Percentiles rank a stretch among this genome's conserved stretches.
Conservation (phyloP, 2,329 filamentous ascomycete genomes). For the Nannizzia gypsea region DNA sequence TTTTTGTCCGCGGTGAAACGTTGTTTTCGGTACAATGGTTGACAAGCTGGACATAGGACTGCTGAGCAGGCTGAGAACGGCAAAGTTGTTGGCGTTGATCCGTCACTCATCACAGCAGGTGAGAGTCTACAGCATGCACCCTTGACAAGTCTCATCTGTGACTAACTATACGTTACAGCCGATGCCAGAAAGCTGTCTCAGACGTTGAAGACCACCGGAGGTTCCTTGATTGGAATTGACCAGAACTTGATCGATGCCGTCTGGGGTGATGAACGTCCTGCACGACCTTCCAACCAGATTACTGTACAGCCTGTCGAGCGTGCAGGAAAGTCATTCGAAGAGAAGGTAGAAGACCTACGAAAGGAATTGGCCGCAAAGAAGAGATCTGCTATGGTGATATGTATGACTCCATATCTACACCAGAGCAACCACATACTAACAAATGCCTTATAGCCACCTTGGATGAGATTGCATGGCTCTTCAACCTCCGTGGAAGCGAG, state of each 20-base stretch:
- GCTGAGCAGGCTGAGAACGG: slow-evolving; percentile 75
- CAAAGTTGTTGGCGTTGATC: slow-evolving; percentile 83
- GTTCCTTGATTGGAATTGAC: slow-evolving; percentile 59
- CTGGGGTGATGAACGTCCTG: slow-evolving; percentile 67
- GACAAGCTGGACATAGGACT: slow-evolving; percentile 34
- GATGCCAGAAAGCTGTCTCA: slow-evolving; percentile 66
- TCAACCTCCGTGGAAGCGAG: slow-evolving; percentile 88
- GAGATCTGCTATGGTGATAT: slow-evolving; percentile 74
- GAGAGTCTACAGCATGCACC: slow-evolving; percentile 17
- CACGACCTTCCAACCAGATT: slow-evolving; percentile 60
- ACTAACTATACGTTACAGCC: slow-evolving; percentile 25
- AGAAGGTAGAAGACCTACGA: slow-evolving; percentile 76
- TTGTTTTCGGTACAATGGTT: slow-evolving; percentile 2
- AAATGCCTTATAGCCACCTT: slow-evolving; percentile 51
- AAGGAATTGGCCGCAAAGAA: slow-evolving; percentile 88
- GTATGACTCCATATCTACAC: slow-evolving; percentile 22
- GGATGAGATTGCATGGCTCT: slow-evolving; percentile 96
- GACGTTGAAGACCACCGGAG: slow-evolving; percentile 75
- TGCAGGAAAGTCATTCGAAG: slow-evolving; percentile 67
- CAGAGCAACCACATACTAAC: not conserved
- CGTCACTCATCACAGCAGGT: slow-evolving; percentile 66
- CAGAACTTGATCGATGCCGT: slow-evolving; percentile 82
- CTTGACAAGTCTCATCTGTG: slow-evolving; percentile 1
- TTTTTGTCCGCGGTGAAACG: slow-evolving; percentile 10
- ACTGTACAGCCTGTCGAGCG: slow-evolving; percentile 60